Percentiles rank a stretch among this genome's conserved stretches.
These are phyloP conservation scores for Russula abietina DNA, from an alignment of 768 basidiomycete genomes.

Conservation along the genomic window DNA sequence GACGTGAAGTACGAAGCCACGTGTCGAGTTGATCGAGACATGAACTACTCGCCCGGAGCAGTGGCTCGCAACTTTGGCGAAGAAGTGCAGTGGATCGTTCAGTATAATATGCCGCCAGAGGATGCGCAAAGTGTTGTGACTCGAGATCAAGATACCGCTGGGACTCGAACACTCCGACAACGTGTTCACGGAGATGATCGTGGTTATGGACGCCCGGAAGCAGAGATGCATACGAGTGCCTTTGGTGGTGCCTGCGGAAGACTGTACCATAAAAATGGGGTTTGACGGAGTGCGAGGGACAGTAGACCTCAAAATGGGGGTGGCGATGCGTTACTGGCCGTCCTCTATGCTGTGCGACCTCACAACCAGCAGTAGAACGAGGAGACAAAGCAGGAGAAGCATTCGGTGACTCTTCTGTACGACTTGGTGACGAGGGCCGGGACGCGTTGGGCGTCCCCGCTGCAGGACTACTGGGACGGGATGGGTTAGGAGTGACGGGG, in stretches of 20 bases:
- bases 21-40: conserved; percentile 39
- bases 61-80: conserved; percentile 46
- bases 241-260: conserved; percentile 13
- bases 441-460: conserved; percentile 10
- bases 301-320: conserved; percentile 17
- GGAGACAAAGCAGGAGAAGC: conserved; percentile 36
- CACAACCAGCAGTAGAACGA: conserved; percentile 31
- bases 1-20: conserved; percentile 46
- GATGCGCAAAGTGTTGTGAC: conserved; percentile 46
- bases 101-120: conserved; percentile 40
- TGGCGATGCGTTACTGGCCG: conserved; percentile 7
- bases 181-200: conserved; percentile 38
- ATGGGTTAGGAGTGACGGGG: conserved; percentile 20
- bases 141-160: conserved; percentile 67
- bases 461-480: conserved; percentile 13
- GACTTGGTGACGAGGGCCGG: conserved; percentile 15
- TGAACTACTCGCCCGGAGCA: conserved; percentile 41
- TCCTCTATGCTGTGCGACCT: conserved; percentile 3
- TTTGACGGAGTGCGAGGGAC: neutral
- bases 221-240: conserved; percentile 16
- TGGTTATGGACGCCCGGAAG: conserved; percentile 16
- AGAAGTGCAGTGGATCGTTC: conserved; percentile 42
- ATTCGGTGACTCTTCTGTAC: conserved; percentile 19
- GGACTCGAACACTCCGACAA: conserved; percentile 69
- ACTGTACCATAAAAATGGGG: conserved; percentile 1